Base-by-base conservation (phyloP, 208 protist species). In the Crithidia fasciculata region DNA sequence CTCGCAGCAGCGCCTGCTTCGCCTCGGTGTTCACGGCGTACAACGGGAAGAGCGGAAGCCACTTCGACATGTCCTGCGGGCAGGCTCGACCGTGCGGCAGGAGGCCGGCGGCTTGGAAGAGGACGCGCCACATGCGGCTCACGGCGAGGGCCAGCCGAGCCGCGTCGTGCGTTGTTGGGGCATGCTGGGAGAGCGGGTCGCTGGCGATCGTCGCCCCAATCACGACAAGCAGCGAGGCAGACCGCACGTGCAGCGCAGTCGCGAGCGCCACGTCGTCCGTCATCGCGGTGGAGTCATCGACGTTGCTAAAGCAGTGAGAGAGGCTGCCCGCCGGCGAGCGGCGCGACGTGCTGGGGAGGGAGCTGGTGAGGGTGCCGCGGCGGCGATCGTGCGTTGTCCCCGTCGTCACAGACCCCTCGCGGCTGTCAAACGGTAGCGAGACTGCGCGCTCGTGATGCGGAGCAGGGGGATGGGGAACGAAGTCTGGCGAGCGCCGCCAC, bases 1-100 rank as follows among this genome's bases (percentile, higher is more conserved):
- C 74, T n/a, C 58, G 41, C 41, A 91, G 80, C 52, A 91, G 50
- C 3, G 19, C 71, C n/a, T 64, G 73, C 67, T 87, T 89, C 56
- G 58, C 82, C 28, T 75, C 67, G 7, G 83, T 57, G 67, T 68
- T 74, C 28, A 91, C 37, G 47, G 72, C 65, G 65, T 91, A 91
- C 28, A 91, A 55, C 15, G 86, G 86, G 59, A 91, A 85, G 6
- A 88, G 47, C 37, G 76, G 63, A 28, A 91, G 78, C 86, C 86
- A 91, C 62, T 79, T 68, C 39, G 57, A 9, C 69, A 91, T 89
- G 54, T 76, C 62, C 12, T 3, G 50, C 47, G 86, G 86, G 70
- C 86, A 91, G 5, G 68, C 50, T 13, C 61, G 36, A 13, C 85
- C 85, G 58, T 63, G 68, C 2, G 86, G 86, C 60, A 91, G 78